These are phyloP conservation scores for Flaveria floridana DNA, from an alignment of 140 eudicot species.

Conservation along the genomic window DNA sequence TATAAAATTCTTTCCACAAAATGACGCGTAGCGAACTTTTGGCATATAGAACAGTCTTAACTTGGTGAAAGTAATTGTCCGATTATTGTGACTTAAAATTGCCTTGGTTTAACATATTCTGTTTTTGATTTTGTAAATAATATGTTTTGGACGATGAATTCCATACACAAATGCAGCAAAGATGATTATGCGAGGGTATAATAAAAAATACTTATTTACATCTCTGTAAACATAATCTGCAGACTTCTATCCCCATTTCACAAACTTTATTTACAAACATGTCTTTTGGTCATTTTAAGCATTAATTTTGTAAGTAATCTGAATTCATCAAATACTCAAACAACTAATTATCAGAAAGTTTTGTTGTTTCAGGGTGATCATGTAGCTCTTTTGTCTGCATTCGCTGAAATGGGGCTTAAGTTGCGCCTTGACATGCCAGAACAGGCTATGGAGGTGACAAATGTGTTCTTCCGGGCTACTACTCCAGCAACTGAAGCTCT, in stretches of 20 bases:
- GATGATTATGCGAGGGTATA: conserved; percentile 5
- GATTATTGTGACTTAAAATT: background rate
- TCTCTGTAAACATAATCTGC: background rate
- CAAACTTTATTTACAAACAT: background rate
- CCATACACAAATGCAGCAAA: background rate
- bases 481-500: conserved; percentile 82
- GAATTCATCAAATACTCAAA: background rate
- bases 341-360: background rate
- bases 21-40: background rate
- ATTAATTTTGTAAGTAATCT: background rate
- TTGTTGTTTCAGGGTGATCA: conserved; percentile 75
- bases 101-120: background rate
- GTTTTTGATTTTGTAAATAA: conserved; percentile 1
- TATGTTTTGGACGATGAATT: background rate
- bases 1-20: background rate
- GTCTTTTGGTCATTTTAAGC: background rate
- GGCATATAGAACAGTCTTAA: background rate
- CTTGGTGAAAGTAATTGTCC: conserved; percentile 5
- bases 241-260: background rate
- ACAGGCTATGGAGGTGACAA: conserved; percentile 92
- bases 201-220: background rate
- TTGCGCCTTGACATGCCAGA: conserved; percentile 95
- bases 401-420: conserved; percentile 94
- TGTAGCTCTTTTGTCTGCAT: conserved; percentile 93
- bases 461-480: conserved; percentile 78